A percentile compares a stretch with the other conserved stretches of the same genome.
Evolutionary conservation across 2,329 filamentous ascomycete species (phyloP).

Genomic region (Monosporascus cannonballus): DNA sequence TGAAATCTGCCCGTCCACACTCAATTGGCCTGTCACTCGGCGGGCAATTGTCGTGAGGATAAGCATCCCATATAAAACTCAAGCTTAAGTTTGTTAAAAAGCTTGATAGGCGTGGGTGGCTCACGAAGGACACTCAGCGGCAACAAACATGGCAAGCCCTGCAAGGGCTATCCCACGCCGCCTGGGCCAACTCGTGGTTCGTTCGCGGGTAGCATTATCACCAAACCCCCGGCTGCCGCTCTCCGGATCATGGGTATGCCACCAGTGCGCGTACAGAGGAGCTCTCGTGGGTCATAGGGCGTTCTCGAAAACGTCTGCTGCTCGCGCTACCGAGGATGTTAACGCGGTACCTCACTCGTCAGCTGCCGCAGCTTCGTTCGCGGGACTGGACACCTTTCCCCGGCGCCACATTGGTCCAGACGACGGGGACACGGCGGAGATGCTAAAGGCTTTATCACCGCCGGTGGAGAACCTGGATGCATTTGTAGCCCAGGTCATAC

Average conservation of each 20-base stretch:
- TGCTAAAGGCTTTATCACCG: constrained; percentile 75
- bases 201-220: constrained; percentile 16
- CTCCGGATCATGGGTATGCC: constrained; percentile 15
- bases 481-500: constrained; percentile 80
- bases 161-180: constrained; percentile 20
- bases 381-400: constrained; percentile 59
- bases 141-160: constrained; percentile 18
- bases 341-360: constrained; percentile 15
- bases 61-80: background rate
- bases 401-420: constrained; percentile 84
- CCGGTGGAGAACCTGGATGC: constrained; percentile 69
- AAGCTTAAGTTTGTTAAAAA: background rate
- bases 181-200: constrained; percentile 23
- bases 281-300: constrained; percentile 8
- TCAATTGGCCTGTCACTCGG: background rate
- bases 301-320: constrained; percentile 8
- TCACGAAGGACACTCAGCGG: background rate
- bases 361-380: constrained; percentile 13
- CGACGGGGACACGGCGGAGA: constrained; percentile 60
- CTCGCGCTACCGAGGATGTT: constrained; percentile 7
- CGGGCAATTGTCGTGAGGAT: background rate
- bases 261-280: constrained; percentile 11
- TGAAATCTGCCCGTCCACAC: background rate
- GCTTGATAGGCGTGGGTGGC: too few relatives aligned
- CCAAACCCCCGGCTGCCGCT: constrained; percentile 10